Percentiles rank a stretch among this genome's conserved stretches.
phyloP scores from a whole-genome alignment of 2,329 filamentous ascomycete genomes.

The Botrytis tulipae region DNA sequence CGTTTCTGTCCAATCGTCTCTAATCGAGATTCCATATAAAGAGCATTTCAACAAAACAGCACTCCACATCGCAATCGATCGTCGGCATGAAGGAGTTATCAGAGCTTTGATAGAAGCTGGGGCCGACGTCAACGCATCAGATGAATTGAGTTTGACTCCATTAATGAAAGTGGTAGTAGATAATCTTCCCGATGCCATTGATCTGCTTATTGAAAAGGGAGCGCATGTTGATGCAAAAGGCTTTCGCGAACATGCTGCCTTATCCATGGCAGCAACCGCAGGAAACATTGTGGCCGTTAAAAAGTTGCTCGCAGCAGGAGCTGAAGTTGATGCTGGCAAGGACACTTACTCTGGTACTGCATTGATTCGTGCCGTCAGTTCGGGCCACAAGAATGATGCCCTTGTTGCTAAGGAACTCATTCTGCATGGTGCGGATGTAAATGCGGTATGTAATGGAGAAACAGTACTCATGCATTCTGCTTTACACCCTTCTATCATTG shows the following conservation, averaged over 20 bases:
- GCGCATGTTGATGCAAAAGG: not conserved
- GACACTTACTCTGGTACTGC: not conserved
- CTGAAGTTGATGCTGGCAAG: slow-evolving; percentile 3
- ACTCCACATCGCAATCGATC: not conserved
- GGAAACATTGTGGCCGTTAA: not conserved
- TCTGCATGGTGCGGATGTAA: not conserved
- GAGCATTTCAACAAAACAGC: not conserved
- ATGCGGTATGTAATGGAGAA: not conserved
- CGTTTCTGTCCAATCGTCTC: not conserved
- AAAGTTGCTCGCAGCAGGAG: not conserved
- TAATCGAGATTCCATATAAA: not conserved
- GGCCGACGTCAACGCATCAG: not conserved
- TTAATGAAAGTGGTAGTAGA: not conserved
- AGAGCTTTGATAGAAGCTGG: not conserved
- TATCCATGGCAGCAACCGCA: not conserved
- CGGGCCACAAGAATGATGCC: not conserved
- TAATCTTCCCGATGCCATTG: not conserved
- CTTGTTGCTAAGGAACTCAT: not conserved
- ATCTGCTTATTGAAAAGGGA: not conserved
- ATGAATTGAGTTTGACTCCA: not conserved
- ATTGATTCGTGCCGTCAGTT: not conserved
- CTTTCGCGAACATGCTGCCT: not conserved
- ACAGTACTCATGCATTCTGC: not conserved
- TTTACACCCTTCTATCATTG: not conserved
- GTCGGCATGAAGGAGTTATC: not conserved